These are phyloP conservation scores for Chrysanthemum makinoi DNA, from an alignment of 129 eudicot genomes.

Conservation along the genomic window DNA sequence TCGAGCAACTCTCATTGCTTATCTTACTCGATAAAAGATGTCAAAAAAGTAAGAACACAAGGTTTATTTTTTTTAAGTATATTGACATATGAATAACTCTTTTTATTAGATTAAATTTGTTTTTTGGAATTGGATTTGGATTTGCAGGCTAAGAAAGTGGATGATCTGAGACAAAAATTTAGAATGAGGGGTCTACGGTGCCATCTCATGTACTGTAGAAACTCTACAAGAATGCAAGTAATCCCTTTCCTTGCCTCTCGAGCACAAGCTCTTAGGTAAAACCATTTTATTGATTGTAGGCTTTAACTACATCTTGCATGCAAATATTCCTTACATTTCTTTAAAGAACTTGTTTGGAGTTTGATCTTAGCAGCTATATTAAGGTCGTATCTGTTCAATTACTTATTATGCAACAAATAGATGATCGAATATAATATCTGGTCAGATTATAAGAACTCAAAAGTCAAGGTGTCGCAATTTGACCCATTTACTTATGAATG, in stretches of 20 bases:
- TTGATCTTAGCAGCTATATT: not conserved
- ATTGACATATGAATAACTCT: conserved; percentile 5
- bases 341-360: not conserved
- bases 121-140: not conserved
- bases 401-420: no score
- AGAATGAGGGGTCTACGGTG: conserved; percentile 92
- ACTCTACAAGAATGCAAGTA: conserved; percentile 82
- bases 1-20: conserved; percentile 83
- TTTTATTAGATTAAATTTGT: not conserved
- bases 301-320: conserved; percentile 13
- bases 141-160: conserved; percentile 78
- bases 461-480: no score
- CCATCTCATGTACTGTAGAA: conserved; percentile 90
- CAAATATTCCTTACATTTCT: not conserved
- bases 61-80: not conserved
- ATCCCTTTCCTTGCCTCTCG: conserved; percentile 94
- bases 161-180: conserved; percentile 84
- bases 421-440: no score
- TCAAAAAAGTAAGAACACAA: conserved; percentile 41
- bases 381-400: no score
- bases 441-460: no score
- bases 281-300: not conserved
- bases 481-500: no score
- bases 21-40: conserved; percentile 70
- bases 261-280: conserved; percentile 89